Evolutionary conservation across 2,329 filamentous ascomycete species (phyloP).

Genomic region (Colletotrichum graminicola): DNA sequence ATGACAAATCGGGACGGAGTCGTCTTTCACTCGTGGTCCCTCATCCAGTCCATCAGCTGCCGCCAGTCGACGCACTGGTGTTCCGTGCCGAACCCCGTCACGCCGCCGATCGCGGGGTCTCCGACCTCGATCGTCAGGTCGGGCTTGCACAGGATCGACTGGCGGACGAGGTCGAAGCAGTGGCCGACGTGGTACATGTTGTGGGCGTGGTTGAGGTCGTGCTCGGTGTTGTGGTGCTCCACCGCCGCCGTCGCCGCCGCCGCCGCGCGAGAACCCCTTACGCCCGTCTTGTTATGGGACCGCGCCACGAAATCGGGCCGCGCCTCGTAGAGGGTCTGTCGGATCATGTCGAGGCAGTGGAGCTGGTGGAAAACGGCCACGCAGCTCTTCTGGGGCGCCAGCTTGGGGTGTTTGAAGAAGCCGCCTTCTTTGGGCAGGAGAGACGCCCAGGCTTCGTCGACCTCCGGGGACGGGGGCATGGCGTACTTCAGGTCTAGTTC

Average conservation of each 20-base stretch:
- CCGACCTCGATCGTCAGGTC: slow-evolving; percentile 18
- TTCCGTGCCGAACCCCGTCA: slow-evolving; percentile 22
- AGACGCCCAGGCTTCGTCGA: slow-evolving; percentile 15
- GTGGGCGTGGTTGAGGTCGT: neutral
- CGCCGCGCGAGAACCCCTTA: neutral
- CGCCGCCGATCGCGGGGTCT: neutral
- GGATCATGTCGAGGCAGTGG: slow-evolving; percentile 45
- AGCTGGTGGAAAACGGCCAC: slow-evolving; percentile 43
- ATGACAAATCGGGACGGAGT: too few relatives aligned
- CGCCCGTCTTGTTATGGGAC: neutral
- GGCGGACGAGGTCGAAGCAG: slow-evolving; percentile 23
- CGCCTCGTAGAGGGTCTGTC: slow-evolving; percentile 19
- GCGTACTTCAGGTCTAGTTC: slow-evolving; percentile 12
- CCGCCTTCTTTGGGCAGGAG: slow-evolving; percentile 11
- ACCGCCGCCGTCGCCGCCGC: too few relatives aligned
- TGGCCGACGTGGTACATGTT: slow-evolving; percentile 25
- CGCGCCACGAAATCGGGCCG: neutral
- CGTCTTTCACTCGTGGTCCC: neutral
- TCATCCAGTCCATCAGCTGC: slow-evolving; percentile 16
- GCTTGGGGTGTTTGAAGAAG: slow-evolving; percentile 7
- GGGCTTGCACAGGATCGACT: slow-evolving; percentile 11
- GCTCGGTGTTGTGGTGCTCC: too few relatives aligned
- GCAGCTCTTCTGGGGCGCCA: slow-evolving; percentile 15
- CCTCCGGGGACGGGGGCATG: slow-evolving; percentile 3
- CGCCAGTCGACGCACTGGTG: slow-evolving; percentile 21